A percentile compares a stretch with the other conserved stretches of the same genome.
phyloP scores from a whole-genome alignment of 106 monocot species.

The Dendrobium huoshanense region DNA sequence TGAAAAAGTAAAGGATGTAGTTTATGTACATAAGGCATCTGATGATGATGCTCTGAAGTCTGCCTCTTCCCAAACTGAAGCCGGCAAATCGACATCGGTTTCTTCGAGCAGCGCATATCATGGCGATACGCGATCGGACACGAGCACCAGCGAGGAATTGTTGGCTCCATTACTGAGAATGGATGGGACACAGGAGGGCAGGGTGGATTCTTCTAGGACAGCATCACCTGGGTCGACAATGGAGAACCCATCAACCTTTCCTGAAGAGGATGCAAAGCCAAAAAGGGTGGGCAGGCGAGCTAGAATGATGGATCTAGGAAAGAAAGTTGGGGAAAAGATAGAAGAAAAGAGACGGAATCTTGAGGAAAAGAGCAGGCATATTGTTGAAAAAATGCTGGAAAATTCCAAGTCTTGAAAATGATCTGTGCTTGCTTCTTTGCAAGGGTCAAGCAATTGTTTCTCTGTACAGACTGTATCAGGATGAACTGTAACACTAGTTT shows the following conservation, averaged over 20 bases:
- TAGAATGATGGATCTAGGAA: slow-evolving; percentile 70
- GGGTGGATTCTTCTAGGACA: slow-evolving; percentile 5
- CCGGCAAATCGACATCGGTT: not conserved
- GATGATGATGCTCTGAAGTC: slow-evolving; percentile 7
- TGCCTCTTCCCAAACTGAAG: slow-evolving; percentile 5
- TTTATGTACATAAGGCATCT: slow-evolving; percentile 3
- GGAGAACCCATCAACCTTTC: not conserved
- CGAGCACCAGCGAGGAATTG: slow-evolving; percentile 20
- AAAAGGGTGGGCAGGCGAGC: slow-evolving; percentile 45
- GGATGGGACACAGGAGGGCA: not conserved
- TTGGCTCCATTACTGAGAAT: slow-evolving; percentile 23
- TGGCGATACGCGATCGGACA: not conserved
- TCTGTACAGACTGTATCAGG: too few relatives aligned
- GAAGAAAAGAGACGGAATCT: slow-evolving; percentile 85
- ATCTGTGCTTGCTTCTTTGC: too few relatives aligned
- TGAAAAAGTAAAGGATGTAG: slow-evolving; percentile 19
- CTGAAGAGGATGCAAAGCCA: slow-evolving; percentile 38
- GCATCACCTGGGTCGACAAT: not conserved
- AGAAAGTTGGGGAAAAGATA: slow-evolving; percentile 76
- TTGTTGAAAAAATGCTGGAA: slow-evolving; percentile 45
- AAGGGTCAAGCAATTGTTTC: too few relatives aligned
- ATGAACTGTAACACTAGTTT: too few relatives aligned
- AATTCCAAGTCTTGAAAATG: slow-evolving; percentile 5
- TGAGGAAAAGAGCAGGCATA: slow-evolving; percentile 66
- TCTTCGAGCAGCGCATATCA: not conserved